Percentiles rank a stretch among this genome's conserved stretches.
phyloP scores from a whole-genome alignment of 2,329 filamentous ascomycete species.

The Arthrobotrys sphaeroides region DNA sequence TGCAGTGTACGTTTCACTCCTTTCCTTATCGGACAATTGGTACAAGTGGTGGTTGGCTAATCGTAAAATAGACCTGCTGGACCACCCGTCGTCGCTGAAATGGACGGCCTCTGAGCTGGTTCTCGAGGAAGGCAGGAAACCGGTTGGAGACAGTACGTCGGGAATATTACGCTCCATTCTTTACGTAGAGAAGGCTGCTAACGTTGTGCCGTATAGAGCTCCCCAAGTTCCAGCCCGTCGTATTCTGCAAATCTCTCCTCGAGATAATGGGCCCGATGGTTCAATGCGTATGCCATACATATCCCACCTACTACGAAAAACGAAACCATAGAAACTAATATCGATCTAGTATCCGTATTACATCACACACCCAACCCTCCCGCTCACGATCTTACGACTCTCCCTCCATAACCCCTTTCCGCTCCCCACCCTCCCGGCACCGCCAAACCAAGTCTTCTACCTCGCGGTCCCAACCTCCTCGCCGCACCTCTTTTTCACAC shows the following conservation, averaged over 20 bases:
- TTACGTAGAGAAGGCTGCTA: neutral
- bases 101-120: conserved; percentile 71
- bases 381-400: conserved; percentile 56
- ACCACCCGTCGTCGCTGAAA: conserved; percentile 71
- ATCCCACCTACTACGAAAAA: conserved; percentile 67
- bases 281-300: conserved; percentile 43
- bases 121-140: conserved; percentile 60
- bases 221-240: conserved; percentile 81
- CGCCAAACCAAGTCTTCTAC: conserved; percentile 71
- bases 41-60: conserved; percentile 10
- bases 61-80: conserved; percentile 66
- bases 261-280: conserved; percentile 71
- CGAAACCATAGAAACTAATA: conserved; percentile 70
- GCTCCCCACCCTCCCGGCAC: conserved; percentile 62
- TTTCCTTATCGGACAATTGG: neutral
- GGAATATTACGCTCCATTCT: conserved; percentile 61
- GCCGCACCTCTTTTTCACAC: conserved; percentile 72
- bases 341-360: conserved; percentile 73
- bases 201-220: conserved; percentile 61
- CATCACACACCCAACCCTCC: conserved; percentile 68
- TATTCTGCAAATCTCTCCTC: conserved; percentile 80
- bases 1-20: conserved; percentile 64
- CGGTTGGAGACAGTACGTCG: conserved; percentile 33
- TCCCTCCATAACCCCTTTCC: conserved; percentile 59
- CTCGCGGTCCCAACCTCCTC: conserved; percentile 83